These are phyloP conservation scores for Arachis monticola DNA, from an alignment of 331 rosid species.

Conservation along the genomic window DNA sequence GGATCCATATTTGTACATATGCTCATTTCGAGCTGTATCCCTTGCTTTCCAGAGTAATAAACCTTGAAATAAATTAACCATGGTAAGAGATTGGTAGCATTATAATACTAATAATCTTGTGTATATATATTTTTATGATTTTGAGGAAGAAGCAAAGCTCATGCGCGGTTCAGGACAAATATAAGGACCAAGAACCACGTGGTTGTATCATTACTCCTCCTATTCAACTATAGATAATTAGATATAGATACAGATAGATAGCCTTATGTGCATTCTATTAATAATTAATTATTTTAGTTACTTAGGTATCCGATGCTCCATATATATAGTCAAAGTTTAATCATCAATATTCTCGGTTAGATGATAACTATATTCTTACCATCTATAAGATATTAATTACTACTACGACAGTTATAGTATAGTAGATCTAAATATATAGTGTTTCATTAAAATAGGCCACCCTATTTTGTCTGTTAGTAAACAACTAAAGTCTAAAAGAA, in stretches of 20 bases:
- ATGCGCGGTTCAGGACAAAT: constrained; percentile 14
- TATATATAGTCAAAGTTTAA: neutral
- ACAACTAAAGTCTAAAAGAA: neutral
- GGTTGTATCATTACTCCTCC: constrained; percentile 18
- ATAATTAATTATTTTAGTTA: neutral
- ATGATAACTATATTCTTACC: neutral
- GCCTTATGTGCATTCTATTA: constrained; percentile 12
- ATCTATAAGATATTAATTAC: neutral
- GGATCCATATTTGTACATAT: neutral
- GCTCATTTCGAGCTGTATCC: neutral
- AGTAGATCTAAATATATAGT: neutral
- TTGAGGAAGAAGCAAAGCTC: neutral
- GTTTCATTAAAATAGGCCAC: neutral
- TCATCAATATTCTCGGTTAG: constrained; percentile 11
- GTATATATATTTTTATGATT: constrained; percentile 24
- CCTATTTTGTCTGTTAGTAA: neutral
- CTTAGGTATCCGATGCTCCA: constrained; percentile 42
- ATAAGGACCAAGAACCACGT: constrained; percentile 38
- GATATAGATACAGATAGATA: neutral
- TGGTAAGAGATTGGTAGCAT: constrained; percentile 5
- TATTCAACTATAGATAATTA: neutral
- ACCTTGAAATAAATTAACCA: neutral
- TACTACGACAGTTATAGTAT: neutral
- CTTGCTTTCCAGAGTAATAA: neutral
- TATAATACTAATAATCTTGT: neutral